Evolutionary conservation across 768 basidiomycete species (phyloP).

Genomic region (Leccinum pellstonianum): DNA sequence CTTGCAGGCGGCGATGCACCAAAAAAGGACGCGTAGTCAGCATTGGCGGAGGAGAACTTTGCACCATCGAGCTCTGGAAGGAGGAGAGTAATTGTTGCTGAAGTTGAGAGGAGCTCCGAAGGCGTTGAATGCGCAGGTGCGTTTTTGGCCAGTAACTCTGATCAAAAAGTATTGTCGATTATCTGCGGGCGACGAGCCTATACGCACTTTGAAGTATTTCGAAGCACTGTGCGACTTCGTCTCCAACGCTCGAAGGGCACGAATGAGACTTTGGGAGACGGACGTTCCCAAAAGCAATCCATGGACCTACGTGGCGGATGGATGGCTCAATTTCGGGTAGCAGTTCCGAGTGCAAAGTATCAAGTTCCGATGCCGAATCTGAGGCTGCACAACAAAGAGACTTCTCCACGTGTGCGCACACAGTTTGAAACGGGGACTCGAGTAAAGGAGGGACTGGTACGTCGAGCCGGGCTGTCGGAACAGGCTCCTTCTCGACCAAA

Average conservation of each 20-base stretch:
- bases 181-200: neutral
- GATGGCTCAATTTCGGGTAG: constrained; percentile 11
- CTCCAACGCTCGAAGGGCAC: constrained; percentile 61
- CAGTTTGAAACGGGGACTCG: constrained; percentile 27
- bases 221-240: constrained; percentile 75
- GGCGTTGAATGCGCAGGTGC: constrained; percentile 36
- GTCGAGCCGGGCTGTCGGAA: constrained; percentile 3
- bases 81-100: constrained; percentile 74
- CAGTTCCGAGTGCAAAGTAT: neutral
- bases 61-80: constrained; percentile 69
- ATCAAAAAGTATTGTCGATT: constrained; percentile 1
- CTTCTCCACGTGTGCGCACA: constrained; percentile 10
- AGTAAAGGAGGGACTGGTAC: constrained; percentile 52
- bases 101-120: constrained; percentile 17
- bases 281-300: constrained; percentile 70
- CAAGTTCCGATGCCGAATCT: neutral
- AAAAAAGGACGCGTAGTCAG: constrained; percentile 77
- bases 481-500: constrained; percentile 54
- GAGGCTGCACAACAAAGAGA: constrained; percentile 8
- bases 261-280: constrained; percentile 22
- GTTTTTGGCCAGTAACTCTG: constrained; percentile 54
- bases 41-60: constrained; percentile 74
- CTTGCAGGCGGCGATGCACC: constrained; percentile 90
- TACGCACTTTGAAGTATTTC: constrained; percentile 54
- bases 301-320: constrained; percentile 45